Percentiles rank a stretch among this genome's conserved stretches.
These are phyloP conservation scores for Fusarium sp. DNA, from an alignment of 2,329 filamentous ascomycete genomes.

Conservation along the genomic window DNA sequence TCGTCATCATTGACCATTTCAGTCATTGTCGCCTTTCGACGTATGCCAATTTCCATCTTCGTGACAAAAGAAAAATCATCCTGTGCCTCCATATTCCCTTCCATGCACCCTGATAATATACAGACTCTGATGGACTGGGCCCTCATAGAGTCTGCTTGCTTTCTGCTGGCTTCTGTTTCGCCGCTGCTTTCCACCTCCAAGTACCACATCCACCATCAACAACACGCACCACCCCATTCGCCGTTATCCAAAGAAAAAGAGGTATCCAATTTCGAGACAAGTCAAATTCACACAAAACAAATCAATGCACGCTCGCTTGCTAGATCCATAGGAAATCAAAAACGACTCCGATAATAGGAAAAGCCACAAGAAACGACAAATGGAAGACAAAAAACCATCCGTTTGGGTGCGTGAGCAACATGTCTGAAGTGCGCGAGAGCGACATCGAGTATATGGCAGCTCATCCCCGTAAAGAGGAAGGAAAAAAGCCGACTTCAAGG, in stretches of 20 bases:
- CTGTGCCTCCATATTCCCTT: conserved; percentile 22
- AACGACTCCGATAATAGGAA: conserved; percentile 48
- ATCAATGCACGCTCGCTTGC: conserved; percentile 53
- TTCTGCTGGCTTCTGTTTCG: conserved; percentile 41
- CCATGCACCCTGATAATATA: conserved; percentile 37
- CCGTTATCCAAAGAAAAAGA: conserved; percentile 39
- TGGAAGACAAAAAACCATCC: conserved; percentile 52
- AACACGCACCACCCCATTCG: conserved; percentile 33
- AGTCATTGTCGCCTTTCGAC: conserved; percentile 41
- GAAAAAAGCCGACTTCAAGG: conserved; percentile 44
- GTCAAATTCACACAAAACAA: conserved; percentile 49
- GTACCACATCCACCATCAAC: conserved; percentile 17
- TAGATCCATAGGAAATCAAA: conserved; percentile 52
- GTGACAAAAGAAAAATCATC: conserved; percentile 1
- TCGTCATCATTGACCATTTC: conserved; percentile 48
- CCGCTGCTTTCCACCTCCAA: conserved; percentile 28
- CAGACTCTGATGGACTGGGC: conserved; percentile 45
- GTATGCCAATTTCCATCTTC: conserved; percentile 37
- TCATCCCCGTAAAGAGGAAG: conserved; percentile 42
- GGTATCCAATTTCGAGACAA: conserved; percentile 46
- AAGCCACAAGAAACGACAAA: conserved; percentile 49
- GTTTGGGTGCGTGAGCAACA: conserved; percentile 63
- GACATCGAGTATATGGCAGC: conserved; percentile 49
- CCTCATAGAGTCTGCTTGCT: conserved; percentile 44
- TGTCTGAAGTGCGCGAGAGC: conserved; percentile 55